These are phyloP conservation scores for Globisporangium echinulatum DNA, from an alignment of 352 stramenopile genomes.

Conservation along the genomic window DNA sequence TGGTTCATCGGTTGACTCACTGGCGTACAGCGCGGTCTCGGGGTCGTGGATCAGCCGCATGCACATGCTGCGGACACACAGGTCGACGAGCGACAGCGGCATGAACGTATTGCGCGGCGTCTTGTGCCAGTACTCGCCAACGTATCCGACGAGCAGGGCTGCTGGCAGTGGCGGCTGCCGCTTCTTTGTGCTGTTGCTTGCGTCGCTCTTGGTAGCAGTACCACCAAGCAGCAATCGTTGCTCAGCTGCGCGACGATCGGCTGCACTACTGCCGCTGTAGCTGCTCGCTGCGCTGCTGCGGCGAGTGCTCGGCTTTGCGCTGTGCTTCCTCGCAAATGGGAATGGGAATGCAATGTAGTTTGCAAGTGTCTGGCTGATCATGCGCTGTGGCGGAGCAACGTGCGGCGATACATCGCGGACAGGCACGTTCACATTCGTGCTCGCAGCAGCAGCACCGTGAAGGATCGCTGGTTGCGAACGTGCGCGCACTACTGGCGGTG, in stretches of 20 bases:
- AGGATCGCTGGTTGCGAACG: too few relatives aligned
- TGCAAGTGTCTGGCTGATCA: constrained; percentile 48
- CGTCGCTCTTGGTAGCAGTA: not conserved
- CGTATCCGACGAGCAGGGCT: constrained; percentile 16
- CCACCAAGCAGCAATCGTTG: not conserved
- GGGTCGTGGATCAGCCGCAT: constrained; percentile 34
- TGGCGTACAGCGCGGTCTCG: constrained; percentile 6
- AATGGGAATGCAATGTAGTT: constrained; percentile 81
- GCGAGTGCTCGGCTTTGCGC: constrained; percentile 9
- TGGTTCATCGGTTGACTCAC: not conserved
- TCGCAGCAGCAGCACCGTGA: too few relatives aligned
- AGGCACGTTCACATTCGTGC: not conserved
- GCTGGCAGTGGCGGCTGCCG: constrained; percentile 6
- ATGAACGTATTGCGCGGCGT: constrained; percentile 28
- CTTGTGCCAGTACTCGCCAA: constrained; percentile 49
- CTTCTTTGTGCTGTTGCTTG: constrained; percentile 1
- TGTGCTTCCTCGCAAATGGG: constrained; percentile 48
- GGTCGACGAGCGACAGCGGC: constrained; percentile 51
- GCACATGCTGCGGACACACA: constrained; percentile 46
- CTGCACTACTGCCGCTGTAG: constrained; percentile 1
- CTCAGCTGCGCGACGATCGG: constrained; percentile 2
- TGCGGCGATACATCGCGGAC: not conserved
- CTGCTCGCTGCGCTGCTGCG: constrained; percentile 2
- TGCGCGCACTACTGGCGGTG: not conserved
- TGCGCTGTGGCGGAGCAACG: constrained; percentile 9